Percentiles rank a stretch among this genome's conserved stretches.
Conservation (phyloP, 176 grass and related monocot species). For the Bonia amplexicaulis region DNA sequence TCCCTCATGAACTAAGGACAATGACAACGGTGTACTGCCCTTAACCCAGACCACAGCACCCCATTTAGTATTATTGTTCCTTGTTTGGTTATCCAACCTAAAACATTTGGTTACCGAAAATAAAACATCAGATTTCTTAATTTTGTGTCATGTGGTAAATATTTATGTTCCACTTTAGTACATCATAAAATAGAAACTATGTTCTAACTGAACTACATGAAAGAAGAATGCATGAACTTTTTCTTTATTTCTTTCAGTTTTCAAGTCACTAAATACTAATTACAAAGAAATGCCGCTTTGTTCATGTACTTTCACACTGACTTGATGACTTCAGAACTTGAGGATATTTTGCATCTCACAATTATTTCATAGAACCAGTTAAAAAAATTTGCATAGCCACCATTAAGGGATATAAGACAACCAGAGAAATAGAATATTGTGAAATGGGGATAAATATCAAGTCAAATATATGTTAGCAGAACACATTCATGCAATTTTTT, state of each 20-base stretch:
- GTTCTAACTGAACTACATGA: background rate
- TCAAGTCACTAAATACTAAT: background rate
- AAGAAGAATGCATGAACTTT: background rate
- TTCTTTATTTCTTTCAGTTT: background rate
- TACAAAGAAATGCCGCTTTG: background rate
- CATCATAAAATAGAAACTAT: background rate
- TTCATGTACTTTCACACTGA: background rate
- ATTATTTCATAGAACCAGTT: background rate
- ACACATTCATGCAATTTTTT: background rate
- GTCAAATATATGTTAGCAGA: background rate
- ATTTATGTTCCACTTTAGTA: background rate
- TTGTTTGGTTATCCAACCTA: background rate
- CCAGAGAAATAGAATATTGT: background rate
- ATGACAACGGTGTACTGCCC: background rate
- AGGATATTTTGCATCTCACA: background rate
- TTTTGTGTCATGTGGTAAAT: background rate
- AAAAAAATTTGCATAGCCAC: background rate
- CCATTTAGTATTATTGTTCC: background rate
- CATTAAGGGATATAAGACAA: background rate
- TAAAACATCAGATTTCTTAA: background rate
- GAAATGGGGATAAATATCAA: conserved; percentile 19
- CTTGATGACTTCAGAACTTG: background rate
- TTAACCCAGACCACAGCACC: background rate
- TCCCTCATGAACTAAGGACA: no score
- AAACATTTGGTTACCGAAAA: background rate